These are phyloP conservation scores for Amanita exitialis DNA, from an alignment of 768 basidiomycete species.

Conservation along the genomic window DNA sequence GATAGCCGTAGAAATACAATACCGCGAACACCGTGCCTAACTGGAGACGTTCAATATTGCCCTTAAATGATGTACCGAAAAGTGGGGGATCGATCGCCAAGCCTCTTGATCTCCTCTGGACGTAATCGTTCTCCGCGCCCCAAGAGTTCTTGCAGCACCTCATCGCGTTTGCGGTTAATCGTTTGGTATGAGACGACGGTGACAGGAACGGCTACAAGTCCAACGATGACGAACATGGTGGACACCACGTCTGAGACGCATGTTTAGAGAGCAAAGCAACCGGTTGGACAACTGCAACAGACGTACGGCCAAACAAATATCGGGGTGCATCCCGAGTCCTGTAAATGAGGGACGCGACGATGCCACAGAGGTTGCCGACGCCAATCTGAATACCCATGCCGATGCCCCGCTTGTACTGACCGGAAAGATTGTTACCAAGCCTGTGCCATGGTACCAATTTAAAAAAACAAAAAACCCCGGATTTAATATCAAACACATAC, in stretches of 20 bases:
- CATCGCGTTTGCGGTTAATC: slow-evolving; percentile 48
- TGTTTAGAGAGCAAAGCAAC: too few species aligned
- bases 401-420: slow-evolving; percentile 61
- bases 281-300: too few species aligned
- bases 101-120: slow-evolving; percentile 23
- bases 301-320: slow-evolving; percentile 54
- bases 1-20: too few species aligned
- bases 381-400: slow-evolving; percentile 63
- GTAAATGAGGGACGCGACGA: slow-evolving; percentile 56
- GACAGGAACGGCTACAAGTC: slow-evolving; percentile 40
- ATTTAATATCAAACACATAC: slow-evolving; percentile 20
- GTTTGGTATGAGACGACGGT: slow-evolving; percentile 38
- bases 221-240: slow-evolving; percentile 41
- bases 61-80: slow-evolving; percentile 40
- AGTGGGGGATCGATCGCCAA: slow-evolving; percentile 56
- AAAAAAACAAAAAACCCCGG: not conserved
- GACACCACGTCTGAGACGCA: too few species aligned
- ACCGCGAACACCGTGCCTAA: too few species aligned
- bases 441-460: slow-evolving; percentile 18
- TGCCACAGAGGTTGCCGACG: slow-evolving; percentile 57
- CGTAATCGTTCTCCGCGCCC: slow-evolving; percentile 25
- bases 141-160: slow-evolving; percentile 15
- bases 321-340: slow-evolving; percentile 47
- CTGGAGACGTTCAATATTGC: not conserved
- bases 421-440: slow-evolving; percentile 57